Base-by-base conservation (phyloP, 768 basidiomycete genomes). In the Leucogyrophana mollusca region DNA sequence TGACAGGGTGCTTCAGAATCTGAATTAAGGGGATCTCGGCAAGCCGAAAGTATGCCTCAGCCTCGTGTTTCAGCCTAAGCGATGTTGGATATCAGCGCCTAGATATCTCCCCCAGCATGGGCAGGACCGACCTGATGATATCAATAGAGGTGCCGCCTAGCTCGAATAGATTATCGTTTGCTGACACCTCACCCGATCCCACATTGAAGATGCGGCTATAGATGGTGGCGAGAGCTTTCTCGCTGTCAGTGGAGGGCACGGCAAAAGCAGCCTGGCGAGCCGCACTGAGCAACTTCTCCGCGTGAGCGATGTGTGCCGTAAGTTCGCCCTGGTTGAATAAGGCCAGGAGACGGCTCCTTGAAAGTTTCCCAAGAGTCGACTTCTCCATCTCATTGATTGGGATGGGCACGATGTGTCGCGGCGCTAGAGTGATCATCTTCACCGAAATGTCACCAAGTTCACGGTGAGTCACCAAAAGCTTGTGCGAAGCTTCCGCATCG, bases 341-440 rank as follows among this genome's bases (percentile, higher is more conserved):
- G 24, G 53, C 45, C 9, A 62, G 35, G n/a, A 73, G 66, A 9
- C 62, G 57, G 6, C 68, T 51, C 2, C 65, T 62, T 10, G 72
- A 72, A 7, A 73, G 62, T 46, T 73, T 73, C 10, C 71, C 72
- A 3, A 73, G 61, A 0, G 72, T 67, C 1, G 70, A 71, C 56
- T 69, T 72, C 42, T 68, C 65, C 55, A 73, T 70, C 18, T 58
- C 60, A 34, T 60, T 53, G 24, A 56, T 51, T 5, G 70, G 64
- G n/a, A 73, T 68, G 16, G 72, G 71, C 20, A 73, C 47, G 32
- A 73, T 61, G 37, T 58, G 47, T 36, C 67, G 66, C 2, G 72
- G 72, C 11, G 68, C 62, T 10, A 61, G 55, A 5, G 59, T 57
- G 38, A 61, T 59, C 59, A 61, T 61, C 47, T 53, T 59, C 18